These are phyloP conservation scores for Wickerhamiella azymoides DNA, from an alignment of 805 yeast genomes.

Conservation along the genomic window DNA sequence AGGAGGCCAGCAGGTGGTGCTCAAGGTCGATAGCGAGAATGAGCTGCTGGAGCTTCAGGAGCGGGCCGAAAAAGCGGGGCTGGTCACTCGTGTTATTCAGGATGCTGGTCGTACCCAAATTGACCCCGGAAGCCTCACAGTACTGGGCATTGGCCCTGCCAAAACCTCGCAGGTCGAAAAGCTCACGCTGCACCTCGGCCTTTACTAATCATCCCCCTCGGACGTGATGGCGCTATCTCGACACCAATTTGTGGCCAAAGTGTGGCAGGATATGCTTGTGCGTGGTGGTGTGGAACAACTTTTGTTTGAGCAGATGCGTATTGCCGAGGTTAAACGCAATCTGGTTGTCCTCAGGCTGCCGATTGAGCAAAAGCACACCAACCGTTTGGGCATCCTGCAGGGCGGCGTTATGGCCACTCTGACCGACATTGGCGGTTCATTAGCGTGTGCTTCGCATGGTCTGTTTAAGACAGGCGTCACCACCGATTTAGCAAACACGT, in stretches of 20 bases:
- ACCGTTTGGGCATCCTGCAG: constrained; percentile 29
- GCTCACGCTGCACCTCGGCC: constrained; percentile 63
- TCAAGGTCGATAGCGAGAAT: constrained; percentile 45
- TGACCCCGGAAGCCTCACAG: constrained; percentile 93
- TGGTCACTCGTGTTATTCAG: constrained; percentile 68
- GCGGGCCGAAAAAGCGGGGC: constrained; percentile 61
- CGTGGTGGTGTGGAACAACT: constrained; percentile 18
- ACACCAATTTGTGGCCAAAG: constrained; percentile 16
- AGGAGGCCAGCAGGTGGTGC: constrained; percentile 90
- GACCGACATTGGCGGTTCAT: constrained; percentile 33
- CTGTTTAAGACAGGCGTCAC: constrained; percentile 31
- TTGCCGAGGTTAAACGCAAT: constrained; percentile 24
- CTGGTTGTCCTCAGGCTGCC: constrained; percentile 23
- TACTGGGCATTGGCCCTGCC: constrained; percentile 92
- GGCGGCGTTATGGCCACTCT: constrained; percentile 31
- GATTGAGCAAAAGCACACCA: constrained; percentile 26
- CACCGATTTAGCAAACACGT: constrained; percentile 30
- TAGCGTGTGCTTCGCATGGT: constrained; percentile 31
- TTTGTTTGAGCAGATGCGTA: constrained; percentile 15
- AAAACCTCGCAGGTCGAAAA: constrained; percentile 65
- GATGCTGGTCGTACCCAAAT: constrained; percentile 97
- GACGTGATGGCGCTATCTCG: constrained; percentile 10
- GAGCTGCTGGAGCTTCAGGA: constrained; percentile 67
- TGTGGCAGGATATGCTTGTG: constrained; percentile 19
- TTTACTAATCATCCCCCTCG: constrained; percentile 33